phyloP scores from a whole-genome alignment of 1,139 yeast genomes.

The Yamadazyma dushanensis region DNA sequence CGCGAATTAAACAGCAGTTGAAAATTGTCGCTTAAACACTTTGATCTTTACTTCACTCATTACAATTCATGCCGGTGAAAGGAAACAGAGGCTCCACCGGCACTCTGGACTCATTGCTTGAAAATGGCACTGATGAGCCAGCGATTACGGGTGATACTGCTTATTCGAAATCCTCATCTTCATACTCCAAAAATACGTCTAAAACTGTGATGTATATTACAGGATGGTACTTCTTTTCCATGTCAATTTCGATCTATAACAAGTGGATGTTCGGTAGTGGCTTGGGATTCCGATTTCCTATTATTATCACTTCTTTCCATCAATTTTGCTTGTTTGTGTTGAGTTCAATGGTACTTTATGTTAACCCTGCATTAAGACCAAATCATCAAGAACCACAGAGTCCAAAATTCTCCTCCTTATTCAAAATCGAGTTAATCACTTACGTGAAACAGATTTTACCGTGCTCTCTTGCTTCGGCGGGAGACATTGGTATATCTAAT shows the following conservation, averaged over 20 bases:
- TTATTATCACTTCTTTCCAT: constrained; percentile 80
- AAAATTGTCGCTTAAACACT: too few species aligned
- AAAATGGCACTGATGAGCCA: background rate
- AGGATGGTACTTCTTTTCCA: constrained; percentile 62
- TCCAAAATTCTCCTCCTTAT: constrained; percentile 46
- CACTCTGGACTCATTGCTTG: too few species aligned
- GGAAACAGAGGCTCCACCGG: background rate
- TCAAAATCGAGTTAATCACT: constrained; percentile 20
- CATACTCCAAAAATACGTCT: background rate
- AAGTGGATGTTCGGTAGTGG: constrained; percentile 94
- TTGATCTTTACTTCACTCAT: too few species aligned
- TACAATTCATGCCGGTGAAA: background rate
- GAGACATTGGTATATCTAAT: constrained; percentile 93
- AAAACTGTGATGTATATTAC: constrained; percentile 29
- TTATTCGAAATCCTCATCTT: background rate
- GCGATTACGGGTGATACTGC: background rate
- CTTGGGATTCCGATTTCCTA: constrained; percentile 77
- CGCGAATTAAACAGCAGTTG: too few species aligned
- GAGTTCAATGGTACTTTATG: constrained; percentile 42
- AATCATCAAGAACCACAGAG: constrained; percentile 5
- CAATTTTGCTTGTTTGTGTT: constrained; percentile 67
- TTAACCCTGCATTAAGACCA: constrained; percentile 50
- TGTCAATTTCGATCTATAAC: constrained; percentile 83
- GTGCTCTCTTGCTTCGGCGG: constrained; percentile 84
- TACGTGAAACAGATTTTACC: constrained; percentile 67